A percentile compares a stretch with the other conserved stretches of the same genome.
These are phyloP conservation scores for Lagerstroemia speciosa DNA, from an alignment of 345 rosid species.

Conservation along the genomic window DNA sequence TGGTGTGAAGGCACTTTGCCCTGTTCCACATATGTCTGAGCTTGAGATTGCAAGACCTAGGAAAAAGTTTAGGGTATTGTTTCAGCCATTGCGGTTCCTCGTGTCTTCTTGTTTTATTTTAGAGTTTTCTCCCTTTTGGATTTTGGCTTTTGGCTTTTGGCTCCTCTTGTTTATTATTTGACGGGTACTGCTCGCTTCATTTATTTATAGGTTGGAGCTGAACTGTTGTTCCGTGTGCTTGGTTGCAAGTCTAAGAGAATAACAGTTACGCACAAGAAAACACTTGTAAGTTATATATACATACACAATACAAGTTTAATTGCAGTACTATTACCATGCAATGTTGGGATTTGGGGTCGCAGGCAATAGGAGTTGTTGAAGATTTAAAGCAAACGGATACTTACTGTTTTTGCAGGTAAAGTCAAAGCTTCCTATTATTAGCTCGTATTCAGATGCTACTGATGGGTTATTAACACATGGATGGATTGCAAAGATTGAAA, in stretches of 20 bases:
- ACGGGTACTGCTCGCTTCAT: constrained; percentile 11
- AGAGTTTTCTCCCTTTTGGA: too few species aligned
- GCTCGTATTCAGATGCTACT: constrained; percentile 78
- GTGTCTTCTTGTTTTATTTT: not conserved
- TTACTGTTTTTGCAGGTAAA: constrained; percentile 57
- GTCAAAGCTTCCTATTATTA: constrained; percentile 72
- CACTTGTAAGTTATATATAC: constrained; percentile 55
- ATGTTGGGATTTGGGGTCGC: not conserved
- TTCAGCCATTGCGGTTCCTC: not conserved
- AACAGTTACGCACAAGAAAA: constrained; percentile 89
- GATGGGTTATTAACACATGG: constrained; percentile 83
- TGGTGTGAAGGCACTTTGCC: constrained; percentile 95
- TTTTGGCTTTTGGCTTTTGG: not conserved
- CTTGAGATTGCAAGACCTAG: constrained; percentile 78
- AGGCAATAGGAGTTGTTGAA: not conserved
- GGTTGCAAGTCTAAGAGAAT: constrained; percentile 96
- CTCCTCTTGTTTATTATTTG: constrained; percentile 13
- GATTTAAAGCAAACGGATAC: not conserved
- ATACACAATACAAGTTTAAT: not conserved
- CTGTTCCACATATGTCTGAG: constrained; percentile 91
- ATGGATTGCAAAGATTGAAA: constrained; percentile 93
- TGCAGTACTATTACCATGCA: not conserved
- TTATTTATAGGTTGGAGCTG: constrained; percentile 70
- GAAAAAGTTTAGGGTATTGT: constrained; percentile 74
- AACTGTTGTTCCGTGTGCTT: constrained; percentile 78